These are phyloP conservation scores for Blastobotrys aristatus DNA, from an alignment of 1,139 yeast species.

Conservation along the genomic window DNA sequence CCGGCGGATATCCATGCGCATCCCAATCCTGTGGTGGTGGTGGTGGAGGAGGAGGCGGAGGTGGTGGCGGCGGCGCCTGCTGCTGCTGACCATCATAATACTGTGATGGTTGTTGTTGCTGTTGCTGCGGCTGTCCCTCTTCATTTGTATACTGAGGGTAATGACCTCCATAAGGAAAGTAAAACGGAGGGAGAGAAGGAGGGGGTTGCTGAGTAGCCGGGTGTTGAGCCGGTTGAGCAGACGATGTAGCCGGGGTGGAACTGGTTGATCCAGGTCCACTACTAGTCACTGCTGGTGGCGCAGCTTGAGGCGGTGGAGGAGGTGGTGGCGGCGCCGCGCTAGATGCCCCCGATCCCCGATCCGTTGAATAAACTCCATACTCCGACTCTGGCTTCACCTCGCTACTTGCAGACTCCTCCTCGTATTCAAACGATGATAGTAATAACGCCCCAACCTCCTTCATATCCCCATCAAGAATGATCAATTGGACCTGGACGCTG, in stretches of 20 bases:
- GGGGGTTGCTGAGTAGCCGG: conserved; percentile 7
- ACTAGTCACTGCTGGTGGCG: too few species aligned
- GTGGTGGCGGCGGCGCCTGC: not conserved
- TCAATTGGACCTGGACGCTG: conserved; percentile 1
- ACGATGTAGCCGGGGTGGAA: not conserved
- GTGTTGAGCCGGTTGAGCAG: conserved; percentile 1
- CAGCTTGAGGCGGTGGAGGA: conserved; percentile 4
- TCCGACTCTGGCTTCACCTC: not conserved
- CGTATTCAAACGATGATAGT: not conserved
- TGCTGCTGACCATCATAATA: not conserved
- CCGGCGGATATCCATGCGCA: conserved; percentile 7
- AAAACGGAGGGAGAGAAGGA: conserved; percentile 5
- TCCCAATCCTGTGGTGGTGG: not conserved
- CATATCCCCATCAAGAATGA: conserved; percentile 4
- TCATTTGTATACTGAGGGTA: conserved; percentile 2
- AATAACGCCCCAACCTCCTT: conserved; percentile 6
- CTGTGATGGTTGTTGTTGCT: not conserved
- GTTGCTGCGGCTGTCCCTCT: conserved; percentile 8
- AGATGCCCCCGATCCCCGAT: conserved; percentile 2
- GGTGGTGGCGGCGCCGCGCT: not conserved
- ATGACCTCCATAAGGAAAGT: not conserved
- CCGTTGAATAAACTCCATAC: too few species aligned
- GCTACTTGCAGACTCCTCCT: not conserved
- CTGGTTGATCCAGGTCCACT: too few species aligned
- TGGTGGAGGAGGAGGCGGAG: not conserved